Percentiles rank a stretch among this genome's conserved stretches.
These are phyloP conservation scores for Kwoniella dejecticola DNA, from an alignment of 768 basidiomycete species.

Conservation along the genomic window DNA sequence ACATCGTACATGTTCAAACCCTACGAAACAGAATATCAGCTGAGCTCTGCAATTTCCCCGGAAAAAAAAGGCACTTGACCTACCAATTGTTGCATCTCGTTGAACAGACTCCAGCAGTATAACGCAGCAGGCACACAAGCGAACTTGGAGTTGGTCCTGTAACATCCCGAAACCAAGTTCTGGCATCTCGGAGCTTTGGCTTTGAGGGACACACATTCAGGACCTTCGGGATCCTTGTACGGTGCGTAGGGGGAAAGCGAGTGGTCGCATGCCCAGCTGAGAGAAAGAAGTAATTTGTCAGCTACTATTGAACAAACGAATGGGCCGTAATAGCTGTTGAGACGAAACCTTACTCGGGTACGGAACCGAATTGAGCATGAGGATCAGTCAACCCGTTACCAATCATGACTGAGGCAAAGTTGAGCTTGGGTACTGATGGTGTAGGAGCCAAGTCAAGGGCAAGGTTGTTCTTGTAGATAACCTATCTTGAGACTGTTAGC, in stretches of 20 bases:
- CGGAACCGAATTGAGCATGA: conserved; percentile 72
- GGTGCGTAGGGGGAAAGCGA: conserved; percentile 57
- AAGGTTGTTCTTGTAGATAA: conserved; percentile 75
- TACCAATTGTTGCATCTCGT: conserved; percentile 48
- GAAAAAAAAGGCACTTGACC: neutral
- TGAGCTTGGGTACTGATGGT: conserved; percentile 68
- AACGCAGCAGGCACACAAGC: conserved; percentile 68
- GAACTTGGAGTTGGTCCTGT: conserved; percentile 53
- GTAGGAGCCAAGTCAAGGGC: conserved; percentile 47
- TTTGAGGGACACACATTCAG: conserved; percentile 67
- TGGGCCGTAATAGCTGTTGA: too few species aligned
- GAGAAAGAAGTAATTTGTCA: too few species aligned
- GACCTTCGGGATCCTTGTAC: conserved; percentile 63
- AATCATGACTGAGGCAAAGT: conserved; percentile 78
- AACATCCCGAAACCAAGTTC: conserved; percentile 68
- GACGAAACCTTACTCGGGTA: conserved; percentile 72
- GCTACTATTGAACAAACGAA: too few species aligned
- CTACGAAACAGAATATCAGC: conserved; percentile 57
- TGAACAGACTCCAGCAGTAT: conserved; percentile 65
- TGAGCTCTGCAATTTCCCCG: neutral
- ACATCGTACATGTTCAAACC: conserved; percentile 84
- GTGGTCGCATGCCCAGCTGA: conserved; percentile 47
- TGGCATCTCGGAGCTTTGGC: conserved; percentile 74
- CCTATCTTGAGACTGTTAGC: conserved; percentile 45
- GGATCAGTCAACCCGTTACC: conserved; percentile 85